Evolutionary conservation across 768 basidiomycete species (phyloP).

Genomic region (Trametes elegans): DNA sequence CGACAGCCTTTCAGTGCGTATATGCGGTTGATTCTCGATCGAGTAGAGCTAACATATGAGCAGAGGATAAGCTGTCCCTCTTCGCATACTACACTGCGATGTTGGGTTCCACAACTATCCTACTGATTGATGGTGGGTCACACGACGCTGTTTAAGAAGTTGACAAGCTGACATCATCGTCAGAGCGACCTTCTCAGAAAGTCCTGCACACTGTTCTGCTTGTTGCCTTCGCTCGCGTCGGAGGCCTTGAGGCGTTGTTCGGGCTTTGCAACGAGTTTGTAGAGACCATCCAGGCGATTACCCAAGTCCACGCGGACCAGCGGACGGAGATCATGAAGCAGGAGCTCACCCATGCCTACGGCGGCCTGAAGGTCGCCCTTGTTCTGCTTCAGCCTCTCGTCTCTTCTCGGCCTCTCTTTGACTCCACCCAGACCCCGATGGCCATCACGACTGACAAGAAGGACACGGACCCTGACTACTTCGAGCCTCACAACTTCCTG

Average conservation of each 20-base stretch:
- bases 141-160: neutral
- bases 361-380: conserved; percentile 78
- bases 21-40: neutral
- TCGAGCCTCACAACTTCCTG: conserved; percentile 85
- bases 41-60: conserved; percentile 3
- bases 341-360: conserved; percentile 73
- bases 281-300: conserved; percentile 53
- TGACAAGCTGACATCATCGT: neutral
- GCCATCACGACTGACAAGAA: conserved; percentile 75
- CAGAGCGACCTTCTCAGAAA: conserved; percentile 75
- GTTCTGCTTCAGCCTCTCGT: conserved; percentile 75
- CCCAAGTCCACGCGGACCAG: conserved; percentile 49
- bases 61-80: conserved; percentile 41
- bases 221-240: conserved; percentile 64
- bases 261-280: conserved; percentile 54
- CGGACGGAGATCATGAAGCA: conserved; percentile 57
- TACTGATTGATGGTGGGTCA: conserved; percentile 62
- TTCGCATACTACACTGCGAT: conserved; percentile 55
- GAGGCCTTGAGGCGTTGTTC: conserved; percentile 70
- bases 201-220: conserved; percentile 83
- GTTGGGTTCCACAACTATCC: conserved; percentile 47
- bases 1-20: conserved; percentile 51
- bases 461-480: conserved; percentile 74
- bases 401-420: conserved; percentile 76
- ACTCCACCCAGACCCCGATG: conserved; percentile 78